Evolutionary conservation across 768 basidiomycete species (phyloP), one percentile per base, ranked within the genome.

Genomic region (Termitomyces sp.): DNA sequence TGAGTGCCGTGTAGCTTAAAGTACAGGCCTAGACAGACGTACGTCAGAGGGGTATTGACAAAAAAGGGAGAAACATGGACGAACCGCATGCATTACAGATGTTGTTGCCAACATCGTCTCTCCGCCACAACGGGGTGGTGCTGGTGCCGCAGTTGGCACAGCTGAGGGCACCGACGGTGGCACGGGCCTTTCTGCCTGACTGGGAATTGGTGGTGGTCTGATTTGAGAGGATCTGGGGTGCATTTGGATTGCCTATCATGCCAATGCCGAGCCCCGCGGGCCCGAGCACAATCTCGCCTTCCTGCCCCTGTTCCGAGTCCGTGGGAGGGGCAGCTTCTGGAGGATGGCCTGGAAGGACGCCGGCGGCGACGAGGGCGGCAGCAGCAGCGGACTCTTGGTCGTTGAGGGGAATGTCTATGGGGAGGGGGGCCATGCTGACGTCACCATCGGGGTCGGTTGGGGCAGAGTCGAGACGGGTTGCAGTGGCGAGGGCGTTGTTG

Each of bases 1-100:
- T 98, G 95, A 2, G 92, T 93, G 50, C 95, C 94, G 76, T 99
- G 97, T 13, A 99, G 82, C 75, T 99, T 98, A 81, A 93, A 97
- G 77, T 98, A 99, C 9, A 99, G 83, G 57, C 96, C 96, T 98
- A 42, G 6, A 55, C 41, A 42, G 20, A 16, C 6, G 39, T 31
- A 45, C 65, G 65, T 65, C 60, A 63, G 61, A 61, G 65, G 64
- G 50, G 42, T 39, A n/a, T n/a, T 16, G n/a, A 39, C 16, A 37
- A 53, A 47, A 46, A 56, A 59, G 51, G 45, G 31, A 63, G 49
- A 64, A 66, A 61, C 61, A 48, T 33, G 75, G 76, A 85, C 93
- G 69, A 75, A 95, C 93, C 93, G 74, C 93, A 95, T 55, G 93
- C 93, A 76, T 95, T 95, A 73, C 93, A 95, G 60, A 94, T 93